Evolutionary conservation across 768 basidiomycete genomes (phyloP), one percentile per base, ranked within the genome.

Genomic region (Suillus alpinus): DNA sequence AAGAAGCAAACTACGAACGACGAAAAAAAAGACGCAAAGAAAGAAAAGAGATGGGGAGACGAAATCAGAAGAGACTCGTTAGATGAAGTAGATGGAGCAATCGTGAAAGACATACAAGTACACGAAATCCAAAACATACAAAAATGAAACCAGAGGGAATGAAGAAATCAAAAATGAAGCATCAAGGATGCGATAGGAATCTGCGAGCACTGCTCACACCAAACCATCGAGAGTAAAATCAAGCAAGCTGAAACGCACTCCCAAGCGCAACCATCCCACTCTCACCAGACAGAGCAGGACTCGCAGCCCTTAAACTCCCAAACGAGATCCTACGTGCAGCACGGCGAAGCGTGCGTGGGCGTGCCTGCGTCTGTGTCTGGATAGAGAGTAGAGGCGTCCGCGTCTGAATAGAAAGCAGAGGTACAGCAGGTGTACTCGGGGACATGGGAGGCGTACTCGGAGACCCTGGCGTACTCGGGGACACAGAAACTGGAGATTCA

Each of bases 221-320:
- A 52, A 26, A 40, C 51, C 20, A 58, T 57, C 16, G 16, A 40
- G 13, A 23, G 52, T 23, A 14, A 37, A 51, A 36, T 79, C 65
- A 88, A 14, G 76, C 79, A 72, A 89, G 73, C 65, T 88, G 86
- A 71, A 93, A 90, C 31, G 91, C 91, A 67, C 89, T 91, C 32
- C 83, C 91, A 55, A 92, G 71, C 59, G 76, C 76, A 49, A 71
- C 62, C 31, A 76, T 72, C 59, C 73, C 73, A 57, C 76, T 73
- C 7, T 71, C 72, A 6, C 64, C 75, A 63, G 29, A 47, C n/a
- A 49, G 58, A 74, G 20, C 75, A 69, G 60, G 78, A 79, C 31
- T 79, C 76, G 34, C 70, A 67, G 16, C 76, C 72, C 10, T 77
- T 37, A 84, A 64, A 47, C 78, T 85, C 16, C 86, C 83, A 67